Conservation (phyloP, 164 flowering plant species). For the Tetracentron sinense region DNA sequence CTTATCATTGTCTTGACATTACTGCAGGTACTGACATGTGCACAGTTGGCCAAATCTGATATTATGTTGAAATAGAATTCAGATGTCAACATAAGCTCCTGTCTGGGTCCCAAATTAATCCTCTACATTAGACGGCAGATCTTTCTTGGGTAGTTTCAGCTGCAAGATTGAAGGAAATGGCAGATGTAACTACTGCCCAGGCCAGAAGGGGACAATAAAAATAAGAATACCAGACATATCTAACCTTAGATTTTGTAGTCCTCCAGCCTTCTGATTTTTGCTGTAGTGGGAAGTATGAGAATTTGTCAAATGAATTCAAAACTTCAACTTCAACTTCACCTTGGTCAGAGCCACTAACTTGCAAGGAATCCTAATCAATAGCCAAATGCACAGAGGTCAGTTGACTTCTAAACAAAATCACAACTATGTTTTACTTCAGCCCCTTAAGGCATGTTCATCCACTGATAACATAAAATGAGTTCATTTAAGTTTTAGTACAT, state of each 20-base stretch:
- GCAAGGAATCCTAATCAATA: slow-evolving; percentile 29
- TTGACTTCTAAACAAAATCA: slow-evolving; percentile 1
- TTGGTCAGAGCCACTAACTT: slow-evolving; percentile 13
- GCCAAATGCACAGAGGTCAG: slow-evolving; percentile 4
- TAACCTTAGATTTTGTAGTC: slow-evolving; percentile 66
- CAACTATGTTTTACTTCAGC: background rate
- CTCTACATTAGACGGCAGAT: slow-evolving; percentile 11
- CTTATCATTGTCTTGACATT: no score
- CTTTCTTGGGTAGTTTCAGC: slow-evolving; percentile 53
- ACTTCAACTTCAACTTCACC: slow-evolving; percentile 15
- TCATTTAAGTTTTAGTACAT: no score
- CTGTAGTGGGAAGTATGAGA: slow-evolving; percentile 26
- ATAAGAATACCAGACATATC: background rate
- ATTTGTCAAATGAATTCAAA: slow-evolving; percentile 35
- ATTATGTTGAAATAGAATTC: background rate
- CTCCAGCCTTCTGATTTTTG: slow-evolving; percentile 55
- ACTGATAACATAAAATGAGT: no score
- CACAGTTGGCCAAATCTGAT: background rate
- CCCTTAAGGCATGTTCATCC: background rate
- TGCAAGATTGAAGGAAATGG: slow-evolving; percentile 28
- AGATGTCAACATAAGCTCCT: background rate
- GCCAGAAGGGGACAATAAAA: background rate
- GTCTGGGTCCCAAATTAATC: background rate
- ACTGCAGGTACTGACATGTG: no score
- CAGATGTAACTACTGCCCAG: background rate